Evolutionary conservation across 257 asterid species (phyloP), one percentile per base, ranked within the genome.

Genomic region (Jaltomata sinuosa): DNA sequence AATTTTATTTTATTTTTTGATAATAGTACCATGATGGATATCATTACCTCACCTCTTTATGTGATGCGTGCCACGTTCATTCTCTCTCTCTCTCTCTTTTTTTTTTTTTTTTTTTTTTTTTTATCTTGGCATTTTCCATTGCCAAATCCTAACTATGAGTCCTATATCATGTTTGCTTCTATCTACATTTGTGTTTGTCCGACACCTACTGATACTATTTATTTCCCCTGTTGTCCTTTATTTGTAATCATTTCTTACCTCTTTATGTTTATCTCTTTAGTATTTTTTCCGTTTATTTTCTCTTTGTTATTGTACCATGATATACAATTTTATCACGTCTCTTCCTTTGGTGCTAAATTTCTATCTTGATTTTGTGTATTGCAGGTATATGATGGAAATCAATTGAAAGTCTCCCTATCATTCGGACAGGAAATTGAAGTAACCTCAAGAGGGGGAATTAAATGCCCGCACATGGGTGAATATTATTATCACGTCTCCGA

Each of bases 321-420:
- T 38, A 38, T 38, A 14, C 18, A 38, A 36, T 69, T 76, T 27
- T 76, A 47, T 47, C 7, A 45, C 18, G 27, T 76, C 27, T 25
- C 61, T 16, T 47, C 16, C 16, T 47, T 27, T 47, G n/a, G 42
- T 76, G 42, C 61, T 49, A 76, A 27, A 4, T 59, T 59, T 57
- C 22, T 0, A 36, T 64, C 16, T 9, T 10, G 59, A 10, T 45
- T 40, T 72, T 32, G 18, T 83, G 34, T 54, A 18, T 53, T 83
- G 82, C 84, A 86, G 88, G 84, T 83, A 32, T n/a, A 76, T 32
- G 68, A 68, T 78, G 54, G 45, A 22, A 47, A 27, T 16, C 59
- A 47, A 47, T 27, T 47, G 38, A 34, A 67, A 21, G 29, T 68
- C 52, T 25, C 34, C 21, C 4, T 69, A 19, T 71, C 53, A 19